phyloP scores from a whole-genome alignment of 2,329 filamentous ascomycete species.

The Apiospora sp. region DNA sequence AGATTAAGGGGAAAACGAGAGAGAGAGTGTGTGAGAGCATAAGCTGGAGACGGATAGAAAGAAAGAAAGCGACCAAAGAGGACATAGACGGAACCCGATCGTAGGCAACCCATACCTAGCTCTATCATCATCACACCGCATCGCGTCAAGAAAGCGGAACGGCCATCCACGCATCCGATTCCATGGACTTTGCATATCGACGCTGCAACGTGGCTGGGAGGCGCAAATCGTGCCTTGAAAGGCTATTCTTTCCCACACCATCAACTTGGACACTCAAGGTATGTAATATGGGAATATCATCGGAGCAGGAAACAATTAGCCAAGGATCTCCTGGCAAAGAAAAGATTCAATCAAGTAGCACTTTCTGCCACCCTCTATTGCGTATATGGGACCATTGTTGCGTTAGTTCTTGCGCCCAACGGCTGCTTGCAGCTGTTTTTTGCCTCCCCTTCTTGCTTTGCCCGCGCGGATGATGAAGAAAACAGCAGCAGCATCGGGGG shows the following conservation, averaged over 20 bases:
- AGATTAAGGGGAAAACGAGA: constrained; percentile 10
- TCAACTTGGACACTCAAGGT: not conserved
- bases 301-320: not conserved
- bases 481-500: not conserved
- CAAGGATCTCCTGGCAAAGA: not conserved
- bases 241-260: constrained; percentile 6
- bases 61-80: not conserved
- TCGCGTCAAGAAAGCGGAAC: not conserved
- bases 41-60: not conserved
- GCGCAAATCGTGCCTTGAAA: constrained; percentile 1
- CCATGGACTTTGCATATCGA: not conserved
- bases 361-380: not conserved
- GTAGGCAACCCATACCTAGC: not conserved
- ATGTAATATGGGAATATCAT: not conserved
- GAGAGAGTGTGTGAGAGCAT: not conserved
- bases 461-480: not conserved
- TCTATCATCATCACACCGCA: constrained; percentile 7
- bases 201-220: not conserved
- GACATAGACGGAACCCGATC: not conserved
- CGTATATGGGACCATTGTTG: constrained; percentile 3
- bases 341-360: constrained; percentile 2
- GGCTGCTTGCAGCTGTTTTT: constrained; percentile 15
- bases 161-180: constrained; percentile 5
- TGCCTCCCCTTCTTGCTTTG: not conserved
- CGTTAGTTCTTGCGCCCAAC: constrained; percentile 3